phyloP scores from a whole-genome alignment of 2,329 filamentous ascomycete genomes.

The Verticillium alfalfae region DNA sequence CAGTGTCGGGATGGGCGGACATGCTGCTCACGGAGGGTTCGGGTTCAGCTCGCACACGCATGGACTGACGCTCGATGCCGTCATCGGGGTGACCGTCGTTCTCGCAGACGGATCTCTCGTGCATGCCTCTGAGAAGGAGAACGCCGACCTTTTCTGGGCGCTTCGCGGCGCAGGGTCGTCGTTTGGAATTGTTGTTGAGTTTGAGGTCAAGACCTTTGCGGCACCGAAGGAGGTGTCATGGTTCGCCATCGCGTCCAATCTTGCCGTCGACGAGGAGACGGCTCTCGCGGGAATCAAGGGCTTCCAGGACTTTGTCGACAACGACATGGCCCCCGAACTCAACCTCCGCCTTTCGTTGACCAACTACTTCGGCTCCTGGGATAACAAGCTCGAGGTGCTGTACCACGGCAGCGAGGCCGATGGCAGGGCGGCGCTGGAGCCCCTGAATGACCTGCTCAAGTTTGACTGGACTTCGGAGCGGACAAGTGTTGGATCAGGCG shows the following conservation, averaged over 20 bases:
- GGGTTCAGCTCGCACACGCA: slow-evolving; percentile 16
- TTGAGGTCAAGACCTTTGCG: slow-evolving; percentile 31
- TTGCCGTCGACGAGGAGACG: neutral
- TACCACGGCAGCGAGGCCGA: slow-evolving; percentile 17
- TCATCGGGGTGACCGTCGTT: slow-evolving; percentile 27
- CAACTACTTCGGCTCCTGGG: neutral
- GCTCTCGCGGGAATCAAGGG: slow-evolving; percentile 14
- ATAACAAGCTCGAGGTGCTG: slow-evolving; percentile 18
- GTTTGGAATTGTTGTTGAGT: slow-evolving; percentile 32
- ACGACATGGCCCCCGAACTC: slow-evolving; percentile 15
- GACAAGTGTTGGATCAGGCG: neutral
- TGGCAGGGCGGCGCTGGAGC: slow-evolving; percentile 10
- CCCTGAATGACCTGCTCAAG: slow-evolving; percentile 11
- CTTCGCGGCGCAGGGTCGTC: slow-evolving; percentile 34
- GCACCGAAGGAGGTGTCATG: slow-evolving; percentile 24
- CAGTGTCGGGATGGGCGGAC: slow-evolving; percentile 32
- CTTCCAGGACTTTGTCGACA: slow-evolving; percentile 17
- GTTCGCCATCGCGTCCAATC: neutral
- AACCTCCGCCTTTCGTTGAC: slow-evolving; percentile 17
- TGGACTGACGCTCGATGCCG: slow-evolving; percentile 25
- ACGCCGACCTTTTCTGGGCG: slow-evolving; percentile 36
- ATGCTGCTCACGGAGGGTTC: slow-evolving; percentile 36
- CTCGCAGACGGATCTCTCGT: slow-evolving; percentile 27
- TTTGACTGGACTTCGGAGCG: slow-evolving; percentile 1
- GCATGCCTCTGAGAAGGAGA: slow-evolving; percentile 22